Conservation (phyloP, 352 stramenopile species). For the Phytopythium sindhum region DNA sequence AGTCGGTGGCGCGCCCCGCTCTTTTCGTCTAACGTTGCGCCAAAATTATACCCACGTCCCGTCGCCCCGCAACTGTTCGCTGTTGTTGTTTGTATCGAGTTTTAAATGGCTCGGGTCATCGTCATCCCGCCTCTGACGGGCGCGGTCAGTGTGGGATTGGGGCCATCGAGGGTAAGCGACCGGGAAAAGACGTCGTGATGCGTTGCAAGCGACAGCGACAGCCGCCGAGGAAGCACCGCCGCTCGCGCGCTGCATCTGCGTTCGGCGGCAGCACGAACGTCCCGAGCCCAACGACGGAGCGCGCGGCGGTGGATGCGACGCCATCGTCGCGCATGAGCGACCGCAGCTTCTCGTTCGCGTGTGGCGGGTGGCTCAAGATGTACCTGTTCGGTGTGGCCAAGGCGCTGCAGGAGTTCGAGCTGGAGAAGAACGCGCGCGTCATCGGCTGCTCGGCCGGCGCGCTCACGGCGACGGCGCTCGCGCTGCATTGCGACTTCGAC, state of each 20-base stretch:
- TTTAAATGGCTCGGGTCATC: background rate
- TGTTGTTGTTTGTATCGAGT: too few species aligned
- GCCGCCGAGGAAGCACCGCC: background rate
- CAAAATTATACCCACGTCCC: background rate
- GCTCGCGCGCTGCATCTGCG: background rate
- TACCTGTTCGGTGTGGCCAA: conserved; percentile 88
- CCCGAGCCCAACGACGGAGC: too few species aligned
- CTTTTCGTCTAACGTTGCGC: conserved; percentile 3
- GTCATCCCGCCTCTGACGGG: too few species aligned
- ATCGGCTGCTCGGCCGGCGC: conserved; percentile 81
- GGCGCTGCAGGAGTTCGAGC: conserved; percentile 67
- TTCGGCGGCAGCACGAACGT: background rate
- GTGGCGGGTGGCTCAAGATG: conserved; percentile 86
- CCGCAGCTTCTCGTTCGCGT: conserved; percentile 85
- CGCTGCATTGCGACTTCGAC: conserved; percentile 74
- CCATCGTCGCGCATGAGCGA: conserved; percentile 4
- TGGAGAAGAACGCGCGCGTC: conserved; percentile 55
- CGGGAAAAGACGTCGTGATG: background rate
- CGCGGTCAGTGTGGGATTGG: background rate
- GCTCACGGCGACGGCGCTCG: conserved; percentile 64
- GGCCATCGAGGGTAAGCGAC: background rate
- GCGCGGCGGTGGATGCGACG: too few species aligned
- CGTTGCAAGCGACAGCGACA: background rate
- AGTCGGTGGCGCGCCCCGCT: conserved; percentile 9
- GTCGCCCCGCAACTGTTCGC: background rate